These are phyloP conservation scores for Naganishia vaughanmartiniae DNA, from an alignment of 768 basidiomycete species.

Conservation along the genomic window DNA sequence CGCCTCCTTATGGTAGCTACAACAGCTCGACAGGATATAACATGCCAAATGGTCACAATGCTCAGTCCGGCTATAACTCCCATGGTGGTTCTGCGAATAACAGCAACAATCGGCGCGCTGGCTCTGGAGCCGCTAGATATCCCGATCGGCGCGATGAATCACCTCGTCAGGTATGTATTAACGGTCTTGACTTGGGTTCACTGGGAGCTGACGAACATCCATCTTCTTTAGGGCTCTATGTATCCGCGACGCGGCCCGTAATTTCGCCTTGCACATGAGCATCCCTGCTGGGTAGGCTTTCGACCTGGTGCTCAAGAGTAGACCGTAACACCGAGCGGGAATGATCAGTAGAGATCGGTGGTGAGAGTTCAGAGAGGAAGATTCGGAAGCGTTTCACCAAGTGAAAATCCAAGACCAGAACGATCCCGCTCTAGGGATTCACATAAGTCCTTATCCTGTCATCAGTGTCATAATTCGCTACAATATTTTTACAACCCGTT, in stretches of 20 bases:
- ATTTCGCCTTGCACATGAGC: not conserved
- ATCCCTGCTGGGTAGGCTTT: too few species aligned
- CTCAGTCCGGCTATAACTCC: not conserved
- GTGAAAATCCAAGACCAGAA: too few species aligned
- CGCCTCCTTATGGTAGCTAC: not conserved
- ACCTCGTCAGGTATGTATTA: not conserved
- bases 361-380: too few species aligned
- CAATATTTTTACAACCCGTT: not conserved
- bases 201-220: not conserved
- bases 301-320: too few species aligned
- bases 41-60: not conserved
- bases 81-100: not conserved
- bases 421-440: too few species aligned
- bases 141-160: not conserved
- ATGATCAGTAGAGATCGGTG: too few species aligned
- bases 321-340: too few species aligned
- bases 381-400: too few species aligned
- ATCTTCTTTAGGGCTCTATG: not conserved
- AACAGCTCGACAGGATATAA: constrained; percentile 2
- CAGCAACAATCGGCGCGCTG: not conserved
- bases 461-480: not conserved
- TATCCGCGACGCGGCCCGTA: not conserved
- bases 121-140: not conserved
- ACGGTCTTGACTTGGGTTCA: not conserved
- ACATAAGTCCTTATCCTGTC: not conserved